Conservation (phyloP, 306 rosid species). For the Prunus armeniaca region DNA sequence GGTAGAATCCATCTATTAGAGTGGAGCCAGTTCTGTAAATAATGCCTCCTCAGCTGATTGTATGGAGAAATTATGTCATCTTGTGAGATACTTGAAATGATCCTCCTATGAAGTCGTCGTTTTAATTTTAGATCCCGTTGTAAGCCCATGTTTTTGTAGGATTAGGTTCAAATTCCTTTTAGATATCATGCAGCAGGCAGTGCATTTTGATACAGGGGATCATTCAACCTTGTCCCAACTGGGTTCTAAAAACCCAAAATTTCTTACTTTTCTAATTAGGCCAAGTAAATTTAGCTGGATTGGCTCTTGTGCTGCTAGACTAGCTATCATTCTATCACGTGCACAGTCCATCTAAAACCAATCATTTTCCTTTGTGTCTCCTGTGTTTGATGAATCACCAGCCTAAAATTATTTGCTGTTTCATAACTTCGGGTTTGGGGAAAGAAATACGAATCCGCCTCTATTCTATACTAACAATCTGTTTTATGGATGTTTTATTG, state of each 20-base stretch:
- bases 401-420: neutral
- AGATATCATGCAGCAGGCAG: neutral
- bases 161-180: neutral
- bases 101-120: neutral
- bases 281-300: neutral
- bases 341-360: neutral
- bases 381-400: neutral
- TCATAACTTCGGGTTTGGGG: neutral
- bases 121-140: neutral
- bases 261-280: neutral
- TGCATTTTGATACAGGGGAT: neutral
- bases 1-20: slow-evolving; percentile 10
- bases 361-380: neutral
- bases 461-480: neutral
- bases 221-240: neutral
- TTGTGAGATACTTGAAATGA: neutral
- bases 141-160: neutral
- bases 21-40: slow-evolving; percentile 2
- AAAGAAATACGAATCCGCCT: neutral
- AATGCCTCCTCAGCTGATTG: neutral
- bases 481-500: neutral
- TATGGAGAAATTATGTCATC: neutral
- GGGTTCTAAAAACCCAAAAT: neutral
- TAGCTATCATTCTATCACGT: neutral
- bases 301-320: neutral